A percentile compares a stretch with the other conserved stretches of the same genome.
phyloP scores from a whole-genome alignment of 495 filamentous ascomycete species.

The Ascodesmis nigricans region DNA sequence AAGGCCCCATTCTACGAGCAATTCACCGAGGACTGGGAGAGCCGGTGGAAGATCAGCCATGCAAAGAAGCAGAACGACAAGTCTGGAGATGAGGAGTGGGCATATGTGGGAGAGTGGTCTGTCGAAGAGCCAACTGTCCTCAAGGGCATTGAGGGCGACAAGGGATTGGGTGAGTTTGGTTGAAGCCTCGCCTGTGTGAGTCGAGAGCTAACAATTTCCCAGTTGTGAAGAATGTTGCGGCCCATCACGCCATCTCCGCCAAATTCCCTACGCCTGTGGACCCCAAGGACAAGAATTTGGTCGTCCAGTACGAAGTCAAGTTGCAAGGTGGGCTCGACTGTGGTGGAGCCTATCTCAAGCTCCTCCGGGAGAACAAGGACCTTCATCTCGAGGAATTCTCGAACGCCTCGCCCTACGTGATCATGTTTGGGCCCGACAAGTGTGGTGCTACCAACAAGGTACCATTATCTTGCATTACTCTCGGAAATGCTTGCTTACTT shows the following conservation, averaged over 20 bases:
- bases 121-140: constrained; percentile 86
- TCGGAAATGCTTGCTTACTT: neutral
- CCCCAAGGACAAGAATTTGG: constrained; percentile 87
- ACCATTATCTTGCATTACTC: constrained; percentile 8
- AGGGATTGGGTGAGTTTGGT: constrained; percentile 40
- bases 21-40: constrained; percentile 88
- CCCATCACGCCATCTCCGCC: constrained; percentile 97
- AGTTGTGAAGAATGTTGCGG: constrained; percentile 87
- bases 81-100: constrained; percentile 80
- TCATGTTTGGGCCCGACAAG: constrained; percentile 99
- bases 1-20: constrained; percentile 95
- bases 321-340: constrained; percentile 97
- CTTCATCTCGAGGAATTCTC: constrained; percentile 96
- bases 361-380: constrained; percentile 90
- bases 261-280: constrained; percentile 94
- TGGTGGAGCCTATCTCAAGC: constrained; percentile 98
- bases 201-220: constrained; percentile 8
- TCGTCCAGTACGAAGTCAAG: constrained; percentile 99
- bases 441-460: constrained; percentile 97
- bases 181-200: too few relatives aligned
- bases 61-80: constrained; percentile 83
- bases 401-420: constrained; percentile 89
- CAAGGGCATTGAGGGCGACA: constrained; percentile 89
- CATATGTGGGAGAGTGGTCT: constrained; percentile 87
- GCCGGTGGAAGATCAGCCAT: constrained; percentile 76